A percentile compares a stretch with the other conserved stretches of the same genome.
Evolutionary conservation across 164 flowering plant genomes (phyloP).

Genomic region (Aristolochia californica): DNA sequence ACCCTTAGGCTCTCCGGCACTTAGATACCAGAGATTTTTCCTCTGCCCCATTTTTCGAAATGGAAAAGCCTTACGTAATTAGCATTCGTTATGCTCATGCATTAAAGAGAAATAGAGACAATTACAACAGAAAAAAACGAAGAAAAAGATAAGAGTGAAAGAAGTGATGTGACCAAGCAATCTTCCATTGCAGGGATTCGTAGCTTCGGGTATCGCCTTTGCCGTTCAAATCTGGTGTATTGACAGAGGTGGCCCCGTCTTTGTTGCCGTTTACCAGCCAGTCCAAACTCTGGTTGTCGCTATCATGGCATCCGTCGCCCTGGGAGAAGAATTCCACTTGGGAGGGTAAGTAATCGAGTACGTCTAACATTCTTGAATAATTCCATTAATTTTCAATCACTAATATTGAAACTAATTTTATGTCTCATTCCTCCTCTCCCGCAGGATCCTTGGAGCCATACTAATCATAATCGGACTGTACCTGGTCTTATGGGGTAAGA

Average conservation of each 20-base stretch:
- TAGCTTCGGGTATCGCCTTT: conserved; percentile 97
- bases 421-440: too few species aligned
- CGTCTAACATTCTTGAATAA: too few species aligned
- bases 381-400: neutral
- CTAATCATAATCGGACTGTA: conserved; percentile 77
- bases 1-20: too few species aligned
- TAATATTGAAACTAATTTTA: too few species aligned
- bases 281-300: conserved; percentile 98
- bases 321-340: conserved; percentile 93
- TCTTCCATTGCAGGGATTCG: conserved; percentile 62
- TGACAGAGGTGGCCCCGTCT: conserved; percentile 98
- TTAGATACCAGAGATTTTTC: too few species aligned
- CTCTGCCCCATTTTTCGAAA: too few species aligned
- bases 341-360: conserved; percentile 54
- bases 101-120: too few species aligned
- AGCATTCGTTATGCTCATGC: too few species aligned
- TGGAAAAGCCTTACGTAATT: too few species aligned
- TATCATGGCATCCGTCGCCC: conserved; percentile 74
- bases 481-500: conserved; percentile 95
- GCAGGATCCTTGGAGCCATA: conserved; percentile 97
- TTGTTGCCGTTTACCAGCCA: conserved; percentile 97
- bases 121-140: too few species aligned
- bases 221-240: conserved; percentile 99
- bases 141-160: neutral
- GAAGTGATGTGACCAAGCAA: conserved; percentile 1